These are phyloP conservation scores for Russula dissimulans DNA, from an alignment of 768 basidiomycete species.

Conservation along the genomic window DNA sequence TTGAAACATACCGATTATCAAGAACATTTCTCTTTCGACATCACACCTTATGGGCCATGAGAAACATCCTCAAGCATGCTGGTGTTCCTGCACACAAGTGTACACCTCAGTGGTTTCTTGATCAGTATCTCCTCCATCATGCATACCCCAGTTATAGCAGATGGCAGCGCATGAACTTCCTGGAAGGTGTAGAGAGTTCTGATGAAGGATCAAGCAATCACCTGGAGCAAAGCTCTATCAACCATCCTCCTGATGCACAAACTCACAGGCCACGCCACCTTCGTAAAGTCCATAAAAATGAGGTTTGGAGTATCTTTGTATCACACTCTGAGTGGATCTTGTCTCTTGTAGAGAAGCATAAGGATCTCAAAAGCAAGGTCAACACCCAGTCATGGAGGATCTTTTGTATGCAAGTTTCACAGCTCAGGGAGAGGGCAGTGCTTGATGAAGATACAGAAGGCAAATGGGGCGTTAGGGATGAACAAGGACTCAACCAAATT, in stretches of 20 bases:
- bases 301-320: conserved; percentile 43
- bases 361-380: conserved; percentile 27
- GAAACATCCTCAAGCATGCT: conserved; percentile 30
- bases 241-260: background rate
- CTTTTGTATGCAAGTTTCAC: conserved; percentile 28
- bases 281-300: conserved; percentile 41
- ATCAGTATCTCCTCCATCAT: conserved; percentile 31
- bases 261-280: conserved; percentile 32
- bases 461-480: background rate
- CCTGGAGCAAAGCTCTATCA: background rate
- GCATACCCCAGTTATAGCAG: conserved; percentile 22
- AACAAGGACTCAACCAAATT: background rate
- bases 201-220: background rate
- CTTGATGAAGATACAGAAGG: background rate
- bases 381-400: conserved; percentile 39
- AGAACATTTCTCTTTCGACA: conserved; percentile 45
- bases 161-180: conserved; percentile 32
- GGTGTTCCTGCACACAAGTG: conserved; percentile 29
- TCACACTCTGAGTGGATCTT: conserved; percentile 49
- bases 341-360: conserved; percentile 35
- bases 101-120: conserved; percentile 43
- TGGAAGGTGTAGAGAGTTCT: conserved; percentile 16
- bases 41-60: conserved; percentile 39
- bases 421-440: background rate
- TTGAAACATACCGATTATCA: conserved; percentile 33